Evolutionary conservation across 148 eudicot species (phyloP), one percentile per base, ranked within the genome.

Genomic region (Rhododendron simsii): DNA sequence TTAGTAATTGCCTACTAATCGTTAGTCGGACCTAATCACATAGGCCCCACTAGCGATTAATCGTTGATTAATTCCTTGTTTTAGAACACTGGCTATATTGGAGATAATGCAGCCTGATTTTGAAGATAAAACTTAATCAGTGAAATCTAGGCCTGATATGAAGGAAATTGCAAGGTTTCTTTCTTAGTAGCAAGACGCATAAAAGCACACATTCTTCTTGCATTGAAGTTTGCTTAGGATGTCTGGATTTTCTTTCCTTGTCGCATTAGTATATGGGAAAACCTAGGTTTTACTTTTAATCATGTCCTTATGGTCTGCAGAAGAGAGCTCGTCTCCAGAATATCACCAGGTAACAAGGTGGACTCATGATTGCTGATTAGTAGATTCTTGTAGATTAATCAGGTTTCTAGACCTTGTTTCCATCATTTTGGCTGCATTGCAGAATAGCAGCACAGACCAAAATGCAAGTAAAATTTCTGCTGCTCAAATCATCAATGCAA

Each of bases 331-430:
- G 69, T 74, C 77, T 83, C 69, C 86, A 65, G 91, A 89, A 73
- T 71, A 85, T 86, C 78, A 85, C 69, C 87, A 85, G 95, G 96
- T 94, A 93, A 88, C 89, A 84, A 47, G 76, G 35, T 45, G 71
- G 57, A 18, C 37, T 75, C 77, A 37, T 55, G 35, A 21, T 35
- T 61, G 50, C 69, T 48, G 67, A 26, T 30, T 71, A 3, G 20
- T 30, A 13, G 39, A 30, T 30, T 71, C 41, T 65, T 45, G 45
- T 51, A n/a, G 37, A 55, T 41, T 18, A 37, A 37, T 47, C 65
- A 80, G 84, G 39, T 37, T 28, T 50, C 76, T 81, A 21, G 53
- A 47, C 37, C n/a, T 74, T 28, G 30, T 57, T 87, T 48, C 85
- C 33, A 50, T 82, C 79, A 65, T 67, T 82, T 75, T 87, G 55